These are phyloP conservation scores for Eucommia ulmoides DNA, from an alignment of 257 asterid species.

Conservation along the genomic window DNA sequence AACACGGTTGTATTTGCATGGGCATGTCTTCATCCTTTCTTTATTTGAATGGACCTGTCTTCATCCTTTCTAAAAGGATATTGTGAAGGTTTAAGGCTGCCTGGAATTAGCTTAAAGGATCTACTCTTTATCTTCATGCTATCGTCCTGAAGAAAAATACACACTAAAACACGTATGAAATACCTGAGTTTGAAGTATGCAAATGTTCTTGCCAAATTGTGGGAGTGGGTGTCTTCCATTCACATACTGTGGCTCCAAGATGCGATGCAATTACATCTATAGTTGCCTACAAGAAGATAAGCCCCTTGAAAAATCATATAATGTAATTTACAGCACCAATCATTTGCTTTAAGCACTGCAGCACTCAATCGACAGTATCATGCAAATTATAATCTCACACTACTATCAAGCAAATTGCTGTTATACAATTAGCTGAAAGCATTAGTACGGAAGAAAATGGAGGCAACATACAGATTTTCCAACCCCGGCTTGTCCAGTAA, in stretches of 20 bases:
- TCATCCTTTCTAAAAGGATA: too few species aligned
- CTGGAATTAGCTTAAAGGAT: too few species aligned
- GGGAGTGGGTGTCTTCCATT: constrained; percentile 93
- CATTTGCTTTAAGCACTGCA: not conserved
- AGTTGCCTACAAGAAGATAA: constrained; percentile 49
- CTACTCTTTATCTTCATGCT: too few species aligned
- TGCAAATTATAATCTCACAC: constrained; percentile 6
- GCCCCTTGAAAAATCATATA: constrained; percentile 14
- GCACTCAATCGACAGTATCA: constrained; percentile 1
- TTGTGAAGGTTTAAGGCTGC: too few species aligned
- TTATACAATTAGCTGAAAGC: constrained; percentile 6
- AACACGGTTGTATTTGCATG: too few species aligned
- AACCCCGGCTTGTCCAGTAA: constrained; percentile 90
- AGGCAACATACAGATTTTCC: constrained; percentile 80
- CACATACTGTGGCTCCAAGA: constrained; percentile 64
- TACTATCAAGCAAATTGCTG: too few species aligned
- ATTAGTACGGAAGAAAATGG: constrained; percentile 10
- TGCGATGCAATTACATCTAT: constrained; percentile 61
- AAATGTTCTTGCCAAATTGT: constrained; percentile 89
- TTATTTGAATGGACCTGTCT: too few species aligned
- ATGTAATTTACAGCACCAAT: constrained; percentile 2
- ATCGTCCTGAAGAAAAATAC: not conserved
- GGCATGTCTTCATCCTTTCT: too few species aligned
- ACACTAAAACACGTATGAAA: constrained; percentile 2
- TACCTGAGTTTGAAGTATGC: constrained; percentile 77